Base-by-base conservation (phyloP, 495 filamentous ascomycete genomes). In the Talaromyces trachyspermus region DNA sequence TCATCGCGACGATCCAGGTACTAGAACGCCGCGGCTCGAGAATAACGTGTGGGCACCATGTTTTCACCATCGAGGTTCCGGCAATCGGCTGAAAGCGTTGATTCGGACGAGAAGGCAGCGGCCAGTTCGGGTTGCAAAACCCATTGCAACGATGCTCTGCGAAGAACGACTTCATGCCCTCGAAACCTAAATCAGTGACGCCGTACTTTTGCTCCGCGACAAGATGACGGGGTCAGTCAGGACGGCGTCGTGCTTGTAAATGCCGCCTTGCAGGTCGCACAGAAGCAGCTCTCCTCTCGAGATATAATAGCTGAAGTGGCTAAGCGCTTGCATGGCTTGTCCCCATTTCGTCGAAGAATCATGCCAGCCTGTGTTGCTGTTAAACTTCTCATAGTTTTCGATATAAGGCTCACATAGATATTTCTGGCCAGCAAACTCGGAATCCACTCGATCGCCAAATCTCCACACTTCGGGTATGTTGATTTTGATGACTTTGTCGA, bases 401-500 rank as follows among this genome's bases (percentile, higher is more conserved):
- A 37, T 37, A 6, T 17, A 37, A 37, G 33, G 33, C 14, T 37
- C 33, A 18, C 33, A 37, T 17, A 37, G 33, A 37, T 8, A 12
- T 14, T 18, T 8, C 33, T 20, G 33, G 8, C 33, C 33, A 37
- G 15, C 19, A 5, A 27, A 27, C 19, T 37, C 33, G 6, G n/a
- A n/a, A n/a, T 37, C 33, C 15, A 19, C 2, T 36, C 14, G n/a
- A n/a, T 17, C 15, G 6, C 19, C 33, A 18, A 37, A 37, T 5
- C 15, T 8, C 33, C 33, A 37, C 6, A 20, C 11, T 37, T 12
- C n/a, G 33, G 33, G 33, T 37, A 37, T 37, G 15, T 37, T 37
- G 33, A 37, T 18, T 20, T 37, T 37, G 33, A 37, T 20, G 33
- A 37, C 33, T 37, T 37, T 37, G 33, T 37, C 11, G n/a, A 37